A percentile compares a stretch with the other conserved stretches of the same genome.
phyloP scores from a whole-genome alignment of 2,329 filamentous ascomycete genomes.

The Ustulina deusta region DNA sequence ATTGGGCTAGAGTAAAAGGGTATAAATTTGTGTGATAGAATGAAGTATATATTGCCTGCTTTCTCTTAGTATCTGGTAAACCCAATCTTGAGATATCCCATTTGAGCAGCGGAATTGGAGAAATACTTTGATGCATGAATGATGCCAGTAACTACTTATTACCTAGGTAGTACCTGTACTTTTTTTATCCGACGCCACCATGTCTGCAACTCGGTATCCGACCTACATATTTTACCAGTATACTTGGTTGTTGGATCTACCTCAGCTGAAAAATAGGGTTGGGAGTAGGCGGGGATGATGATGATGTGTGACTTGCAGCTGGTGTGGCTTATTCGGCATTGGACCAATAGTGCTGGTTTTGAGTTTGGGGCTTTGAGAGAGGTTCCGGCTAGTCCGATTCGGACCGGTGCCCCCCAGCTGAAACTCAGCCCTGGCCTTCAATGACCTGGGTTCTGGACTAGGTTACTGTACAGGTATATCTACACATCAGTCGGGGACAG shows the following conservation, averaged over 20 bases:
- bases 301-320: slow-evolving; percentile 24
- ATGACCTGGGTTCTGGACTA: not conserved
- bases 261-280: slow-evolving; percentile 17
- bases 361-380: slow-evolving; percentile 12
- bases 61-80: not conserved
- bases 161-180: too few relatives aligned
- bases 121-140: too few relatives aligned
- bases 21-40: too few relatives aligned
- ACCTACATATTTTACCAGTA: not conserved
- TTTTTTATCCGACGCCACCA: too few relatives aligned
- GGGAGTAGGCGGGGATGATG: not conserved
- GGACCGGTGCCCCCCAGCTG: slow-evolving; percentile 26
- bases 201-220: too few relatives aligned
- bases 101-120: too few relatives aligned
- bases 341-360: slow-evolving; percentile 25
- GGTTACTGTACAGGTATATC: too few relatives aligned
- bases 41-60: not conserved
- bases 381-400: slow-evolving; percentile 36
- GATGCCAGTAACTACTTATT: too few relatives aligned
- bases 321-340: slow-evolving; percentile 35
- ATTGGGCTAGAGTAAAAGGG: too few relatives aligned
- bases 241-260: slow-evolving; percentile 14
- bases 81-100: too few relatives aligned
- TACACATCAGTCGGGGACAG: not conserved
- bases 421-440: slow-evolving; percentile 33